phyloP scores from a whole-genome alignment of 2,329 filamentous ascomycete species.

The Ceratocystis cubensis region DNA sequence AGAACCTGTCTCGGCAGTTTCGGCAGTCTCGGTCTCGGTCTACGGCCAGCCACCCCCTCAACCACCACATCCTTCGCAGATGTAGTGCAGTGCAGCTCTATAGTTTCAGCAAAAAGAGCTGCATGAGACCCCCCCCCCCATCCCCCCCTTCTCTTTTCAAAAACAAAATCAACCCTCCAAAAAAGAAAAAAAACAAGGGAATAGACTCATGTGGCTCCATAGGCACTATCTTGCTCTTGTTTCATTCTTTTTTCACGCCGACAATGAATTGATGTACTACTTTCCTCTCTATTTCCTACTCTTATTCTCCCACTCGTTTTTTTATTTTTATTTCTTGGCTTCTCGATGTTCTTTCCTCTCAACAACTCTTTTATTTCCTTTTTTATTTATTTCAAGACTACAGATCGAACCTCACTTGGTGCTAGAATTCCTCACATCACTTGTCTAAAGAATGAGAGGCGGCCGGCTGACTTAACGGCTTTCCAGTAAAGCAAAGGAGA shows the following conservation, averaged over 20 bases:
- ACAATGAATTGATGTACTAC: constrained; percentile 16
- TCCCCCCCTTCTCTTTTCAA: no score
- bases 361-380: not conserved
- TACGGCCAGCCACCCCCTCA: constrained; percentile 8
- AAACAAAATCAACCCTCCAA: not conserved
- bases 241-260: constrained; percentile 10
- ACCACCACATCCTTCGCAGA: constrained; percentile 6
- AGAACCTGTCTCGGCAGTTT: not conserved
- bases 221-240: not conserved
- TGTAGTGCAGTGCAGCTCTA: not conserved
- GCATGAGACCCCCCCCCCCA: no score
- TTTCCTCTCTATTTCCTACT: not conserved
- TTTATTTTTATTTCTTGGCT: constrained; percentile 2
- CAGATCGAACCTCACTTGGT: not conserved
- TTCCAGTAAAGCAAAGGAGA: not conserved
- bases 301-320: constrained; percentile 5
- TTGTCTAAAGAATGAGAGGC: no score
- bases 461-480: no score
- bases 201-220: not conserved
- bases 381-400: not conserved
- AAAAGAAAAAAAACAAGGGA: not conserved
- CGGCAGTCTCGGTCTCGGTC: constrained; percentile 10
- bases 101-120: not conserved
- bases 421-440: no score
- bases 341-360: not conserved